Evolutionary conservation across 2,329 filamentous ascomycete species (phyloP).

Genomic region (Diaporthe aspalathi): DNA sequence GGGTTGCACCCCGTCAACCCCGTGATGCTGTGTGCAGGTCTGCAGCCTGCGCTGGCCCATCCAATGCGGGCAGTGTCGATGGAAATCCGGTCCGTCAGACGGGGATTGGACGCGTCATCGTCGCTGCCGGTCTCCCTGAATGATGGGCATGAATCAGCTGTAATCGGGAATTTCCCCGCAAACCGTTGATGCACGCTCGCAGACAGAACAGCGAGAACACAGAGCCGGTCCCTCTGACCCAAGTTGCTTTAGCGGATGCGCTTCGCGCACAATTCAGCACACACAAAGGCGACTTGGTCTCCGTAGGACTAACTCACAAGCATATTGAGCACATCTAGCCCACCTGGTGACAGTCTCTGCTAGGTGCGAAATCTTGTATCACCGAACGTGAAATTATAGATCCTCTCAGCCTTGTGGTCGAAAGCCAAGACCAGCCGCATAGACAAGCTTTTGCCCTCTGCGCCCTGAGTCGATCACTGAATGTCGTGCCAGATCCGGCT

Average conservation of each 20-base stretch:
- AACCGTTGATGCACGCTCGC: neutral
- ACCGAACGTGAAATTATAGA: conserved; percentile 6
- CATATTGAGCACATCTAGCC: neutral
- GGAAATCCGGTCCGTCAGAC: neutral
- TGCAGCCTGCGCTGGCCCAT: conserved; percentile 10
- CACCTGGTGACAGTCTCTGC: neutral
- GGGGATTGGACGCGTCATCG: neutral
- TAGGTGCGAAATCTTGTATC: neutral
- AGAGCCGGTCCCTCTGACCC: neutral
- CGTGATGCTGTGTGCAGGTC: conserved; percentile 14
- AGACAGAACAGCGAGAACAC: neutral
- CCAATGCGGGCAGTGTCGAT: neutral
- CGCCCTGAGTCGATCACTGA: conserved; percentile 27
- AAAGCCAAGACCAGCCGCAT: conserved; percentile 29
- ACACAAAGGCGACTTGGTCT: neutral
- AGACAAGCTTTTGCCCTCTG: conserved; percentile 30
- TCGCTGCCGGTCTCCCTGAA: neutral
- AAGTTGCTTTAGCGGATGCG: neutral
- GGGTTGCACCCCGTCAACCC: conserved; percentile 6
- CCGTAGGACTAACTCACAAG: neutral
- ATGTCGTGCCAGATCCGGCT: conserved; percentile 27
- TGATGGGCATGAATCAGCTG: neutral
- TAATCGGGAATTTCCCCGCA: neutral
- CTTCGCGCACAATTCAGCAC: conserved; percentile 1
- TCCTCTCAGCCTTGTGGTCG: conserved; percentile 28